These are phyloP conservation scores for Trametes versicolor DNA, from an alignment of 1,284 basidiomycete genomes.

Conservation along the genomic window DNA sequence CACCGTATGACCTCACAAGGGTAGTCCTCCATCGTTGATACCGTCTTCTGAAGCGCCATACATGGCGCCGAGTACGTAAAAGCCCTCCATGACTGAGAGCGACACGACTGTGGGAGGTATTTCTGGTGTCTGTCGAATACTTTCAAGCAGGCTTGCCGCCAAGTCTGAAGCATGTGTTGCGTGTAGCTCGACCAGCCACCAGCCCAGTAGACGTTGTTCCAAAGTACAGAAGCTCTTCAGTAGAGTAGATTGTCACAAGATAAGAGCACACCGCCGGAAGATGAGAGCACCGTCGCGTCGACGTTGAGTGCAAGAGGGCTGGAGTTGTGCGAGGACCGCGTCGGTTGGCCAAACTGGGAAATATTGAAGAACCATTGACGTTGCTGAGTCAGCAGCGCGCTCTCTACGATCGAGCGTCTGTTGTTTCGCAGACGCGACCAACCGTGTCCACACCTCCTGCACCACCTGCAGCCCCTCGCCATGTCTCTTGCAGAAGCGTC, in stretches of 20 bases:
- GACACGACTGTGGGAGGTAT: constrained; percentile 19
- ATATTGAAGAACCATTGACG: background rate
- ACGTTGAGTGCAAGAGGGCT: background rate
- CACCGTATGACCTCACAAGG: constrained; percentile 83
- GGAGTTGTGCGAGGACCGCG: constrained; percentile 17
- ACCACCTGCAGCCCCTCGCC: constrained; percentile 7
- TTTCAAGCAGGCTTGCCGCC: constrained; percentile 51
- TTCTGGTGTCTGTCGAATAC: constrained; percentile 41
- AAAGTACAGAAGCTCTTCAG: background rate
- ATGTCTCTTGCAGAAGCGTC: constrained; percentile 89
- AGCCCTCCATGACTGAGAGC: constrained; percentile 22
- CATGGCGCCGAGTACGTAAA: constrained; percentile 48
- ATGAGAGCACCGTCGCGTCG: background rate
- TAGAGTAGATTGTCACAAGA: background rate
- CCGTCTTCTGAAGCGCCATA: constrained; percentile 42
- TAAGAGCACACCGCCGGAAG: background rate
- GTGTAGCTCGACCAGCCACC: constrained; percentile 1
- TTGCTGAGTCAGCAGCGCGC: constrained; percentile 35
- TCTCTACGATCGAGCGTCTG: constrained; percentile 11
- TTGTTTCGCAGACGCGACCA: constrained; percentile 16
- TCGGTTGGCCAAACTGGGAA: constrained; percentile 16
- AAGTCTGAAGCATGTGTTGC: constrained; percentile 48
- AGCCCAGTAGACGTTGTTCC: background rate
- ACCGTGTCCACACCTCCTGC: background rate
- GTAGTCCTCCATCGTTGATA: constrained; percentile 73